These are phyloP conservation scores for Citrus glauca DNA, from an alignment of 345 rosid genomes.

Conservation along the genomic window DNA sequence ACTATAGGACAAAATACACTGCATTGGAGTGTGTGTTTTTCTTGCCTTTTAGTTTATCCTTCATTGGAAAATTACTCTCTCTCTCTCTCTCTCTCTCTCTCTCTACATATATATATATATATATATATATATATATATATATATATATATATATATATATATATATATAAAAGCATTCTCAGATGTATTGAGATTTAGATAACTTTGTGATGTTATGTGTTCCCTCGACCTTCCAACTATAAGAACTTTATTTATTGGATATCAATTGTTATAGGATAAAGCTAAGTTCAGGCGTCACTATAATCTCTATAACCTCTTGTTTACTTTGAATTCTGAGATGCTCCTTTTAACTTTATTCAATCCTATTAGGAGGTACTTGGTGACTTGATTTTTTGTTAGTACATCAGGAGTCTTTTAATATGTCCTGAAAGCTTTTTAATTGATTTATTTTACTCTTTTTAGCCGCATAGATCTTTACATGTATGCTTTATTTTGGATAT, in stretches of 20 bases:
- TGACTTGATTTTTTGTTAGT: background rate
- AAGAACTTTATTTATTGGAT: background rate
- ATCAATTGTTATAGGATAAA: background rate
- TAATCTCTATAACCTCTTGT: background rate
- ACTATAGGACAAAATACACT: no score
- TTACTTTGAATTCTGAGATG: background rate
- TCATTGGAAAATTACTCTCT: no score
- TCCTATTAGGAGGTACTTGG: background rate
- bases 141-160: no score
- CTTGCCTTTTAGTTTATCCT: no score
- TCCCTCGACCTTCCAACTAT: background rate
- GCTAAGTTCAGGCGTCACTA: background rate
- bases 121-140: no score
- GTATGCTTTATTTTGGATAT: background rate
- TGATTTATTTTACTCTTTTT: background rate
- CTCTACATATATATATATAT: no score
- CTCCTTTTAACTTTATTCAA: background rate
- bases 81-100: no score
- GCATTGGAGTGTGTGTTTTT: no score
- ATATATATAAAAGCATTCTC: background rate
- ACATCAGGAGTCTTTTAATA: background rate
- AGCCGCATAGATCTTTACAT: background rate
- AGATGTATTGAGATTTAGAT: background rate
- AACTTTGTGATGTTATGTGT: background rate
- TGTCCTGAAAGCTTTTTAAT: background rate